Conservation (phyloP, 1,284 basidiomycete species). For the Pisolithus thermaeus region DNA sequence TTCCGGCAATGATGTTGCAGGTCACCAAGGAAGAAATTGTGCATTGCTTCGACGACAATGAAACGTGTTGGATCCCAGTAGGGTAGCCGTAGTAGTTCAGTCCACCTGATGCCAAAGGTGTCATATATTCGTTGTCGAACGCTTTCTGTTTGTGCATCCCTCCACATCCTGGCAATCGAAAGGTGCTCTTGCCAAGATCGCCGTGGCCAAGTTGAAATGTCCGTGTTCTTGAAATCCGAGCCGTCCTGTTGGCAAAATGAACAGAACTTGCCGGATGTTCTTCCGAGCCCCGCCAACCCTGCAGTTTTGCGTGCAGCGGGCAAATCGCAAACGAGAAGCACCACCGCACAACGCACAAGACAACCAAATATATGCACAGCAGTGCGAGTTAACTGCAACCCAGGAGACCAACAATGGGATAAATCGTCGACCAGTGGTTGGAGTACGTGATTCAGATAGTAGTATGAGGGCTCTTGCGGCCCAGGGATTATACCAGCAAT, state of each 20-base stretch:
- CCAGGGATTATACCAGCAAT: constrained; percentile 23
- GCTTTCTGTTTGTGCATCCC: background rate
- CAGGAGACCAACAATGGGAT: constrained; percentile 12
- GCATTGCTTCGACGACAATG: constrained; percentile 33
- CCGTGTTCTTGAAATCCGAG: constrained; percentile 14
- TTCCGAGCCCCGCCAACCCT: constrained; percentile 14
- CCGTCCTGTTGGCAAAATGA: constrained; percentile 18
- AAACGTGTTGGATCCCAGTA: constrained; percentile 33
- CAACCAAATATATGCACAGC: constrained; percentile 7
- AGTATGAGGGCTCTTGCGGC: constrained; percentile 14
- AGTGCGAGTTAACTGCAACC: constrained; percentile 15
- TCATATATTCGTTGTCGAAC: background rate
- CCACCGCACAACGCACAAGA: constrained; percentile 11
- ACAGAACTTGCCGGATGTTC: constrained; percentile 21
- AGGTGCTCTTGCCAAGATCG: constrained; percentile 9
- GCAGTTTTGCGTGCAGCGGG: constrained; percentile 21
- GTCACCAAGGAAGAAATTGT: constrained; percentile 30
- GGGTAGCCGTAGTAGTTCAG: constrained; percentile 32
- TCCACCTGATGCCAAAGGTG: constrained; percentile 28
- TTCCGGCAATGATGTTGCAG: constrained; percentile 23
- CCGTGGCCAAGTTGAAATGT: constrained; percentile 10
- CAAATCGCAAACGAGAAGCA: constrained; percentile 24
- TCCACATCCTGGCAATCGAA: constrained; percentile 22
- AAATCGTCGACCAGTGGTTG: constrained; percentile 21
- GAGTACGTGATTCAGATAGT: constrained; percentile 16